Base-by-base conservation (phyloP, 441 rosid species). In the Gossypium davidsonii region DNA sequence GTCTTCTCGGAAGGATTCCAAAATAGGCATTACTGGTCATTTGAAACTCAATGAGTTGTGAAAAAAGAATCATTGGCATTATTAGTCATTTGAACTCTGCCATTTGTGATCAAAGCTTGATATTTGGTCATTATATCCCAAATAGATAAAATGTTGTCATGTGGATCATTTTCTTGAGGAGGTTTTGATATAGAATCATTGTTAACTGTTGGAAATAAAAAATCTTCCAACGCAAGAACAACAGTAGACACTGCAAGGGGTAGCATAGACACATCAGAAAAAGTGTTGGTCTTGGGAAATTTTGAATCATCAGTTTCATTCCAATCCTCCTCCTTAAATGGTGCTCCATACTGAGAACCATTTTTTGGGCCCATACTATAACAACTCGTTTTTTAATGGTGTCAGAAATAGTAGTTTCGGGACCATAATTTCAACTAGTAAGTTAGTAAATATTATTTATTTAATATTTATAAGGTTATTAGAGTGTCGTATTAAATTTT, bases 311-410 rank as follows among this genome's bases (percentile, higher is more conserved):
- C 87, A 17, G 76, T 89, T 59, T 84, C 85, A 49, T 84, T 85
- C 97, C 97, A 91, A 0, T 92, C 97, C 67, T 91, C 96, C 70
- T 94, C 97, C 49, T 17, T 75, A 76, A 86, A 94, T 0, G 96
- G 97, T 52, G 91, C 93, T 49, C 93, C 97, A 67, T 94, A 91
- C 34, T 92, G 94, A 1, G 96, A 89, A 21, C 96, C 94, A 77
- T 94, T 92, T 71, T 81, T 86, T 1, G 99, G 97, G 73, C 96
- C 97, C 25, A 39, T 80, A 37, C 42, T 37, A 7, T 37, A 6
- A 37, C 10, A 37, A 37, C 42, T 1, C 10, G 2, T 37, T 37
- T 37, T 37, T 37, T 0, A 37, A 0, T 37, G 10, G 10, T 37
- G 42, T 37, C 42, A 37, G 42, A 37, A 37, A 37, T 2, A 37